Evolutionary conservation across 257 asterid species (phyloP), one percentile per base, ranked within the genome.

Genomic region (Misopates orontium): DNA sequence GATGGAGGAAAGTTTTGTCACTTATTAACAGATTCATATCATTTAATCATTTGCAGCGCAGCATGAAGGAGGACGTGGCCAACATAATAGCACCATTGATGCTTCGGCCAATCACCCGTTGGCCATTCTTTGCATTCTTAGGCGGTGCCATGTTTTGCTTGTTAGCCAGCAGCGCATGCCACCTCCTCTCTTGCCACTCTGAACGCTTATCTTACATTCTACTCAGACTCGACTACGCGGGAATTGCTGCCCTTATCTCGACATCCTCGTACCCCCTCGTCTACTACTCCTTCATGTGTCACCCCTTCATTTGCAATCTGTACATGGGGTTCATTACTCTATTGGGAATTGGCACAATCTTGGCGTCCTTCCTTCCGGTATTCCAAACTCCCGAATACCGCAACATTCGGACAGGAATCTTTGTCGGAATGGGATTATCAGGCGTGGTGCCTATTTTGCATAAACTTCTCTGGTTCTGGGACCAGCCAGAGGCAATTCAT

Each of bases 81-180:
- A 88, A 88, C 84, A 69, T 88, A 59, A 75, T 87, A 59, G 95
- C 96, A 17, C 97, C 99, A 23, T 60, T 90, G 51, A 48, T 80
- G 78, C 68, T 84, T 18, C 69, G 91, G 67, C 99, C 96, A 57
- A 85, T 94, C 68, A 90, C 99, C 0, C 93, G 98, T n/a, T 94
- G 98, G 99, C 98, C 99, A 2, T 94, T 94, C 83, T 94, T 85
- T 22, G 94, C 86, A 7, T 94, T 90, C 84, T 68, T 94, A 72
- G 93, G 98, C 3, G 97, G 98, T 62, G 99, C 99, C 60, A 90
- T 94, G 99, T 91, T 94, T 51, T 94, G 98, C 85, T 73, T 94
- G 70, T 77, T 88, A 40, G 82, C 98, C 56, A 90, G 99, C 84
- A 90, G 96, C 79, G 71, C 83, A 1, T 94, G 99, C 79, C 99